Evolutionary conservation across 345 rosid species (phyloP), one percentile per base, ranked within the genome.

Genomic region (Mercurialis annua): DNA sequence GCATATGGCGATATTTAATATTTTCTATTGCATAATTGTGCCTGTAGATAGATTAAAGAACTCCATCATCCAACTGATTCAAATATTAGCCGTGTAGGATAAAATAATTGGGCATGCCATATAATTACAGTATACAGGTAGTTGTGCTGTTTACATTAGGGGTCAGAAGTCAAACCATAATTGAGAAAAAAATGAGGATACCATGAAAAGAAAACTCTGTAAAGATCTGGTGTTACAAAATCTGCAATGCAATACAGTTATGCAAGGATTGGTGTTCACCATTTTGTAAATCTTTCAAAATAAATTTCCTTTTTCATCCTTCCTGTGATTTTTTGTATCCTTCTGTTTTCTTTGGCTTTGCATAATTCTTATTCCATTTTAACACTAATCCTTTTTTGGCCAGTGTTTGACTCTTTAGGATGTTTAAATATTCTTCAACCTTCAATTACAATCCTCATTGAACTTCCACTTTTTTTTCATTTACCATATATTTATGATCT

Each of bases 371-470:
- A 48, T 66, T 44, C 63, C 67, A 68, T 58, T 69, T n/a, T n/a
- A 54, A 67, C 65, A 51, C 65, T 74, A 54, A 51, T 77, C 64
- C 6, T 42, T 63, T 49, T n/a, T 70, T 70, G 42, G 62, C 65
- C 66, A 70, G 77, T 54, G 61, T 63, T 75, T 70, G 57, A 77
- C 63, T 68, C 68, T 40, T 58, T 81, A 74, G 62, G 77, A 71
- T 71, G 71, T 75, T 78, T 75, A 69, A 46, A 53, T 67, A 77
- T 81, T 70, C 78, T 72, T 76, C 77, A 69, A 73, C 75, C 67
- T 75, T 75, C 78, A 73, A 70, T 72, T 74, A 30, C 71, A 66
- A 47, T 76, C 74, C 72, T n/a, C 59, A 53, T 46, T 73, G 71
- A 76, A 75, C 66, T 73, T 71, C 74, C 7, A 59, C 68, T 66